Percentiles rank a stretch among this genome's conserved stretches.
Evolutionary conservation across 495 filamentous ascomycete species (phyloP).

Genomic region (Pyrenula massariospora): DNA sequence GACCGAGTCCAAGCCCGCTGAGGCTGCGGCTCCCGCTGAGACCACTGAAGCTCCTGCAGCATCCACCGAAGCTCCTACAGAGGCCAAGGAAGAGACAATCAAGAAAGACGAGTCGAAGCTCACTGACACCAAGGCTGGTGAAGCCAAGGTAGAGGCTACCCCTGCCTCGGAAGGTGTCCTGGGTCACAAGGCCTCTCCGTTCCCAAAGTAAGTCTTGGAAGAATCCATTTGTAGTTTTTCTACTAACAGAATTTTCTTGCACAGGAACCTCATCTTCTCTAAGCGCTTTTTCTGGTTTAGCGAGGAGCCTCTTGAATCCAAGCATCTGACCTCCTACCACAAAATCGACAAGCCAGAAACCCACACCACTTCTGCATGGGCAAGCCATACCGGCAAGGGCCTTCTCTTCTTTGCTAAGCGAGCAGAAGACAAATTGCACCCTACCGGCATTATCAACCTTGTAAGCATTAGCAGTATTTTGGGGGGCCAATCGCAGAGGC

Average conservation of each 20-base stretch:
- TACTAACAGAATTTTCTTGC: constrained; percentile 3
- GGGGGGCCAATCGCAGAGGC: neutral
- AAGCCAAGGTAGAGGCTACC: constrained; percentile 35
- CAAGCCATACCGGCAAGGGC: constrained; percentile 87
- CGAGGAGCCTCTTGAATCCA: constrained; percentile 63
- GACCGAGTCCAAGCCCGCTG: constrained; percentile 7
- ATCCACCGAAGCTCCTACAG: constrained; percentile 30
- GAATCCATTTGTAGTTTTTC: constrained; percentile 10
- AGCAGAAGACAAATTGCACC: constrained; percentile 65
- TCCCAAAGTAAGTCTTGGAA: constrained; percentile 67
- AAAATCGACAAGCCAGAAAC: constrained; percentile 75
- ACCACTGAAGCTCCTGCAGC: constrained; percentile 23
- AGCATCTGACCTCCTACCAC: constrained; percentile 63
- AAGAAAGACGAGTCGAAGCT: constrained; percentile 30
- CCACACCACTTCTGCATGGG: constrained; percentile 76
- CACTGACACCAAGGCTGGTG: constrained; percentile 20
- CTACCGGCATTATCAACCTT: constrained; percentile 72
- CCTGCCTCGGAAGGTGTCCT: constrained; percentile 58
- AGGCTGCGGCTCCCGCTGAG: constrained; percentile 32
- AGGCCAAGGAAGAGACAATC: constrained; percentile 29
- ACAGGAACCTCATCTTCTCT: constrained; percentile 50
- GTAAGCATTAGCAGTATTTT: constrained; percentile 41
- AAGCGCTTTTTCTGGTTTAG: constrained; percentile 93
- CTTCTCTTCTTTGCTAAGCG: constrained; percentile 88
- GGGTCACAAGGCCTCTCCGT: constrained; percentile 78